Base-by-base conservation (phyloP, 179 eudicot genomes). In the Sideroxylon spinosum region DNA sequence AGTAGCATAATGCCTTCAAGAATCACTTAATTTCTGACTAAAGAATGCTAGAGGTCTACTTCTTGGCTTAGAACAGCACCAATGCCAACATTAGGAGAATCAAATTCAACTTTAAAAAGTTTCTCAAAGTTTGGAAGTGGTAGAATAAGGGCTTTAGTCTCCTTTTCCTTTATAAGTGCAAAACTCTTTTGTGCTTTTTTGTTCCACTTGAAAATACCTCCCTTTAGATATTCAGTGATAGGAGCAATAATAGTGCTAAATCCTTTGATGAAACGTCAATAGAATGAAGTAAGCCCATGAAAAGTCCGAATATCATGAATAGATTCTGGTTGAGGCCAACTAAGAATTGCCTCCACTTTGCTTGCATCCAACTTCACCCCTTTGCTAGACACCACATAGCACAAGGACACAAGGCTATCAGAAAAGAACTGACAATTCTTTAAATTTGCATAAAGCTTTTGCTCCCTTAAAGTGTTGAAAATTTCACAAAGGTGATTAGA, bases 81-180 rank as follows among this genome's bases (percentile, higher is more conserved):
- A 59, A 59, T 16, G 23, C 63, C 23, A 14, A n/a, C 22, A 19
- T 59, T 59, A 59, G 53, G 44, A 23, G 76, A 48, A 73, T 73
- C 46, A 73, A 64, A 26, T 23, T 73, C n/a, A 13, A 73, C 48
- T 13, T 72, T n/a, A 72, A 72, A 72, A 11, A 72, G 16, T n/a
- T 10, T 52, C 9, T 72, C 46, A 55, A 55, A 72, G 13, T 72
- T 22, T 13, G 62, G 63, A 0, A 72, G 66, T 7, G 76, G 20
- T 14, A 74, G 25, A 56, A 57, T 26, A 7, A 44, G 50, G 13
- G 63, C 48, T 2, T 25, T 2, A n/a, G 23, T 11, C 48, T 28
- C 7, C 64, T 26, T 25, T 53, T 73, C 6, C 4, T 73, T 73
- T 8, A 53, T 19, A 26, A 53, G 76, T 17, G 26, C 10, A 56